Evolutionary conservation across 768 basidiomycete genomes (phyloP), one percentile per base, ranked within the genome.

Genomic region (Omphalotus guepiniiformis): DNA sequence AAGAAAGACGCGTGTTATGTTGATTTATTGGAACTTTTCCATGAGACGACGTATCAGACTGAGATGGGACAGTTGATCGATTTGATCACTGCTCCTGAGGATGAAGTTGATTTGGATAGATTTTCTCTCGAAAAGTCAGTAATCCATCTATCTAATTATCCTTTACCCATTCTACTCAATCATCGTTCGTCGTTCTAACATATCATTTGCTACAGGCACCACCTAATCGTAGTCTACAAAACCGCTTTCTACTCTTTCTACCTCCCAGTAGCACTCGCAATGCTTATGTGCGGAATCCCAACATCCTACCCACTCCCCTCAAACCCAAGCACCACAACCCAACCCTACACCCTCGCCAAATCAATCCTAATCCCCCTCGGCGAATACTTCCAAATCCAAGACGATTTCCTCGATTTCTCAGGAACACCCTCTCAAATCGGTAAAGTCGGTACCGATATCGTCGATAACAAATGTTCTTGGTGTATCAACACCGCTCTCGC

Each of bases 401-500:
- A 98, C 63, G 95, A 98, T 68, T 97, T 85, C 68, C 80, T 98
- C 58, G 96, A 99, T 66, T 96, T 82, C 63, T 84, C 88, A 16
- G 93, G 85, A 4, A 79, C 88, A 6, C 91, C 93, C 0, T 38
- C 37, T 34, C 37, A 51, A 32, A 43, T 51, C 5, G 95, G 95
- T 39, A 98, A 99, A 71, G 83, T 99, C 50, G 96, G 95, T 18
- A 98, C 95, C 13, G 96, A 98, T 64, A 99, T 99, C 59, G 65
- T 97, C 49, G 95, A 99, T 68, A 97, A 97, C 81, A 99, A 99
- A 71, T 98, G 95, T 67, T 88, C 87, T 15, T 99, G 95, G 96
- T 85, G 85, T 56, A 76, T 98, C 65, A 97, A 96, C 69, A 83
- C 81, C 18, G 96, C 93, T 23, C 74, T 98, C 49, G 63, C 68